A percentile compares a stretch with the other conserved stretches of the same genome.
Conservation (phyloP, 768 basidiomycete species). For the Glaciozyma martinii region DNA sequence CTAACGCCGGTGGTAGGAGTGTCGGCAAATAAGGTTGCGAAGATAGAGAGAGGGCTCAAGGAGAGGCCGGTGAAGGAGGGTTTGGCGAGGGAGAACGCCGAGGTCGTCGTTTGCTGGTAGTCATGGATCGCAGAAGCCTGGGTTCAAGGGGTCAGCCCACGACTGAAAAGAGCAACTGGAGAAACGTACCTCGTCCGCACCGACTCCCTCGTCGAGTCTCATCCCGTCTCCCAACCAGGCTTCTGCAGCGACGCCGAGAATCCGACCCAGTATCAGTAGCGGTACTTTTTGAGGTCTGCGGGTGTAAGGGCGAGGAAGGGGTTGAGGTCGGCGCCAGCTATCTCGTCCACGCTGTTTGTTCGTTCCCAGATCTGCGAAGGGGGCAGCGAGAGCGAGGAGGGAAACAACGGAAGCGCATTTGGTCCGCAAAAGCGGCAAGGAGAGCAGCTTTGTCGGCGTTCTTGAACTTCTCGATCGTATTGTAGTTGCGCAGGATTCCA, state of each 20-base stretch:
- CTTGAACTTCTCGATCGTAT: slow-evolving; percentile 94
- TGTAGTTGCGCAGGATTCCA: slow-evolving; percentile 85
- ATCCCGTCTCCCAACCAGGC: slow-evolving; percentile 45
- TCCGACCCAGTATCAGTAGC: slow-evolving; percentile 95
- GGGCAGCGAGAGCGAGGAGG: neutral
- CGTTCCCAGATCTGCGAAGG: slow-evolving; percentile 56
- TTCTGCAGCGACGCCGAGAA: slow-evolving; percentile 86
- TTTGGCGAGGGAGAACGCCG: neutral
- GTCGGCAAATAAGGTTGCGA: slow-evolving; percentile 26
- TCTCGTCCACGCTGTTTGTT: neutral
- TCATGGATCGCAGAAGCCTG: neutral
- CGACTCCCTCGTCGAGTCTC: neutral
- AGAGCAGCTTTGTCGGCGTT: slow-evolving; percentile 77
- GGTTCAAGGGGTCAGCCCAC: neutral
- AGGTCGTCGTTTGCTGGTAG: neutral
- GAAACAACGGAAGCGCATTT: slow-evolving; percentile 43
- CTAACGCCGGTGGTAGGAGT: neutral
- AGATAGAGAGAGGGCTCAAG: slow-evolving; percentile 1
- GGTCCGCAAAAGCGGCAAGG: slow-evolving; percentile 62
- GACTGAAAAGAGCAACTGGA: too few relatives aligned
- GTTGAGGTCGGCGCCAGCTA: slow-evolving; percentile 44
- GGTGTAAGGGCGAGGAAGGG: slow-evolving; percentile 84
- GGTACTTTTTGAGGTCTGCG: slow-evolving; percentile 96
- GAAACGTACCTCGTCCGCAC: neutral
- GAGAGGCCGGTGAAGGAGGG: neutral